phyloP scores from a whole-genome alignment of 345 rosid species.

The Bruguiera sexangula region DNA sequence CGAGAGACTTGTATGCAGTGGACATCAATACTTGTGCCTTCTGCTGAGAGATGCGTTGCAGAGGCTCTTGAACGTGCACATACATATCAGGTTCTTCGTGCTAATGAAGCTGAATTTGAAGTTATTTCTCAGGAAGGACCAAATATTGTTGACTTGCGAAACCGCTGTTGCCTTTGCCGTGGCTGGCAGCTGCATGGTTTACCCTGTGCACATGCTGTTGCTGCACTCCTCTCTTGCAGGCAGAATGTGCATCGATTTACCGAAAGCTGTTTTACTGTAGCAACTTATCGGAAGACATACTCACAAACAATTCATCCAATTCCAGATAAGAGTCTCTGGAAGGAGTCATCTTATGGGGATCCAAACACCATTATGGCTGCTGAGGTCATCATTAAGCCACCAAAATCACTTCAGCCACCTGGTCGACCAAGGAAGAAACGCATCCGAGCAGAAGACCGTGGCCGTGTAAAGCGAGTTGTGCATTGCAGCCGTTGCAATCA shows the following conservation, averaged over 20 bases:
- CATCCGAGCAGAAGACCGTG: constrained; percentile 88
- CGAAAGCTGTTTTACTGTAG: constrained; percentile 93
- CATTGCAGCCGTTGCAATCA: constrained; percentile 98
- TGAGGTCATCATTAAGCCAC: constrained; percentile 63
- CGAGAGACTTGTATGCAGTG: constrained; percentile 93
- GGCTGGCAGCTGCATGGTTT: constrained; percentile 97
- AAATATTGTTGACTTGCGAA: constrained; percentile 83
- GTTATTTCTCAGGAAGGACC: constrained; percentile 92
- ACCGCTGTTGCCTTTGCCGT: constrained; percentile 86
- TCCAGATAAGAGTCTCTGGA: constrained; percentile 92
- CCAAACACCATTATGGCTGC: constrained; percentile 41
- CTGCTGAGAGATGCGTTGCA: constrained; percentile 81
- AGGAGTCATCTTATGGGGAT: constrained; percentile 71
- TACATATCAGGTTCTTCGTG: constrained; percentile 85
- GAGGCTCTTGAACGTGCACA: constrained; percentile 88
- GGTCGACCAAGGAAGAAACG: constrained; percentile 95
- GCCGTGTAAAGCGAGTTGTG: constrained; percentile 85
- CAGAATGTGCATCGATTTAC: constrained; percentile 96
- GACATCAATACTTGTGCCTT: constrained; percentile 91
- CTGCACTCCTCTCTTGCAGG: constrained; percentile 94
- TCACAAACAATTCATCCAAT: constrained; percentile 95
- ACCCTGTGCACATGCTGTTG: constrained; percentile 97
- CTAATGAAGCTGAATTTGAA: constrained; percentile 93
- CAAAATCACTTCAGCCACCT: constrained; percentile 87
- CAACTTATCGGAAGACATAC: constrained; percentile 85